A percentile compares a stretch with the other conserved stretches of the same genome.
Conservation (phyloP, 2,329 filamentous ascomycete genomes). For the Fusarium dlaminii region DNA sequence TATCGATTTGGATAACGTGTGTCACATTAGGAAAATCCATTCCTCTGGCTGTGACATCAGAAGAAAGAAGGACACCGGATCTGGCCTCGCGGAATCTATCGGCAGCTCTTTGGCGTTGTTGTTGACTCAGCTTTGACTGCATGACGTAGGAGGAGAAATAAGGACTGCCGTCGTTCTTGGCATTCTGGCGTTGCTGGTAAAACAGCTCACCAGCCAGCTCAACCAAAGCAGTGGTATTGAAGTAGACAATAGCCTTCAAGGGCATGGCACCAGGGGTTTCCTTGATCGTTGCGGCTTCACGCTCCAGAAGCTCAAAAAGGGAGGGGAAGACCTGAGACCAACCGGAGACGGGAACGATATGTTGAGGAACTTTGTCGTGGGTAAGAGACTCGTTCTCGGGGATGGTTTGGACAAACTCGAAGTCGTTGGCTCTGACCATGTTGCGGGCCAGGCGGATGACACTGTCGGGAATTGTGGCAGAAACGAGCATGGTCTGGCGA, state of each 20-base stretch:
- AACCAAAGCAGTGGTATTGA: constrained; percentile 80
- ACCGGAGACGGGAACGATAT: constrained; percentile 71
- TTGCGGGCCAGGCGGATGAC: constrained; percentile 81
- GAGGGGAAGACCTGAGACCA: constrained; percentile 82
- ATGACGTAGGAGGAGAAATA: constrained; percentile 64
- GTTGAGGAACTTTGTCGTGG: constrained; percentile 85
- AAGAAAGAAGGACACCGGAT: constrained; percentile 76
- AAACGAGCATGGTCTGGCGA: constrained; percentile 94
- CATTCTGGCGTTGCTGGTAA: constrained; percentile 52
- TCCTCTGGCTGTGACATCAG: constrained; percentile 82
- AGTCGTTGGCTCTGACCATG: constrained; percentile 81
- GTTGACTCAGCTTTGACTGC: constrained; percentile 81
- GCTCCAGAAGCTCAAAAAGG: constrained; percentile 78
- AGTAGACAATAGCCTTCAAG: constrained; percentile 97
- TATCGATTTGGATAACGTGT: constrained; percentile 79
- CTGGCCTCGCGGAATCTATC: constrained; percentile 74
- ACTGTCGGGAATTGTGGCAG: constrained; percentile 86
- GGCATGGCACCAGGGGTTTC: constrained; percentile 59
- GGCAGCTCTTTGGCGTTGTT: constrained; percentile 73
- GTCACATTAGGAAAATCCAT: constrained; percentile 86
- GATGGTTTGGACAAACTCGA: constrained; percentile 93
- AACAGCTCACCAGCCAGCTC: constrained; percentile 68
- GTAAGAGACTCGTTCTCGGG: constrained; percentile 82
- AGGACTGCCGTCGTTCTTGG: constrained; percentile 48
- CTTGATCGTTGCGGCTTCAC: constrained; percentile 60